Base-by-base conservation (phyloP, 192 early-diverging fungal species). In the Gryganskiella cystojenkinii region DNA sequence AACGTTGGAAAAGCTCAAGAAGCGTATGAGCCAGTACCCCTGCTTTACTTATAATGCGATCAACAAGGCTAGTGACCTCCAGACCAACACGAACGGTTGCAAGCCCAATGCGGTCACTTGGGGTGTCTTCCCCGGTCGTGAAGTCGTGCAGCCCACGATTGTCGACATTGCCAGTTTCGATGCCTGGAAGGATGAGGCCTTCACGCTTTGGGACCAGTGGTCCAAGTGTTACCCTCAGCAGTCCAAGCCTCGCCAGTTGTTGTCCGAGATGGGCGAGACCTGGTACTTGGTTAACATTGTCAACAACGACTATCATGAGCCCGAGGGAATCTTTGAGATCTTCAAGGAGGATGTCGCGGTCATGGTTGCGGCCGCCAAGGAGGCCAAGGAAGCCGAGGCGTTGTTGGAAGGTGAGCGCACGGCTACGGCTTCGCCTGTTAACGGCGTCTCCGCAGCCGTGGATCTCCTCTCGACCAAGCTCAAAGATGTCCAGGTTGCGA, bases 171-270 rank as follows among this genome's bases (percentile, higher is more conserved):
- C 84, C 61, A 90, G 88, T 53, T 98, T 98, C 79, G 83, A 95
- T 79, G 96, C 96, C 0, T 98, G 97, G 97, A 98, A 96, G 86
- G 96, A 98, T 70, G 96, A 98, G 85, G 96, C 95, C 0, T 97
- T 94, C 74, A 92, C 92, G 40, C 86, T 98, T 30, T 98, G 96
- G 96, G 84, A 86, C 61, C 86, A 93, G 72, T 98, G 96, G 96
- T 85, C 91, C 11, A 62, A 71, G 28, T 82, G 95, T 60, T 95
- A 96, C 67, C 85, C 70, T 3, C 64, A 71, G 14, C 64, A 80
- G 15, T 80, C 83, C n/a, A 60, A 71, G 25, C 64, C 80, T 31
- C 58, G 54, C 49, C 75, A 86, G 46, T 20, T 92, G 35, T 71
- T 95, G 60, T 30, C 70, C 37, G 67, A 80, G 19, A 79, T 98